These are phyloP conservation scores for Alternaria triticimaculans DNA, from an alignment of 2,329 filamentous ascomycete genomes.

Conservation along the genomic window DNA sequence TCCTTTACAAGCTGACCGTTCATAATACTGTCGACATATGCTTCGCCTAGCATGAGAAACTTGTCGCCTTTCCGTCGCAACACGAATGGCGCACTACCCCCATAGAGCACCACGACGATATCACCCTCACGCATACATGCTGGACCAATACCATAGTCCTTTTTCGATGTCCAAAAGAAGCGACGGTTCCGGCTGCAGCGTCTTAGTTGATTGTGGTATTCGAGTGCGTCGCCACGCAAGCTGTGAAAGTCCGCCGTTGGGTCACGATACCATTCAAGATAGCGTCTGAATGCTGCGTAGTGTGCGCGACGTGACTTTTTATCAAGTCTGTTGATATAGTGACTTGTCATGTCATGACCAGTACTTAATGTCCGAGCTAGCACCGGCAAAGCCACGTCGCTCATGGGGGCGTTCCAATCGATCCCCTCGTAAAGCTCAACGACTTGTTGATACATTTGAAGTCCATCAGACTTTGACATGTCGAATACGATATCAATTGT, in stretches of 20 bases:
- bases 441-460: not conserved
- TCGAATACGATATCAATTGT: not conserved
- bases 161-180: not conserved
- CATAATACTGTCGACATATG: constrained; percentile 13
- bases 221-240: not conserved
- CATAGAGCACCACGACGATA: constrained; percentile 10
- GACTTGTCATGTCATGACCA: fast-evolving
- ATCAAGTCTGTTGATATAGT: fast-evolving
- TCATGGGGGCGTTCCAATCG: not conserved
- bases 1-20: not conserved
- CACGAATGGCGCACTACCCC: not conserved
- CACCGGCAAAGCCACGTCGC: not conserved
- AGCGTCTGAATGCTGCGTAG: not conserved
- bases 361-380: not conserved
- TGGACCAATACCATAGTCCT: constrained; percentile 6
- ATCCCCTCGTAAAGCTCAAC: not conserved
- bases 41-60: constrained; percentile 7
- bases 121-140: constrained; percentile 10
- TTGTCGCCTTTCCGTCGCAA: not conserved
- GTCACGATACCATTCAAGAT: not conserved
- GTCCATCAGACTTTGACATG: not conserved
- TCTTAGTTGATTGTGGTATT: too few relatives aligned
- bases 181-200: not conserved
- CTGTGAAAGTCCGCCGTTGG: not conserved
- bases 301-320: not conserved